Percentiles rank a stretch among this genome's conserved stretches.
Conservation (phyloP, 2,329 filamentous ascomycete genomes). For the Ascosphaera pollenicola region DNA sequence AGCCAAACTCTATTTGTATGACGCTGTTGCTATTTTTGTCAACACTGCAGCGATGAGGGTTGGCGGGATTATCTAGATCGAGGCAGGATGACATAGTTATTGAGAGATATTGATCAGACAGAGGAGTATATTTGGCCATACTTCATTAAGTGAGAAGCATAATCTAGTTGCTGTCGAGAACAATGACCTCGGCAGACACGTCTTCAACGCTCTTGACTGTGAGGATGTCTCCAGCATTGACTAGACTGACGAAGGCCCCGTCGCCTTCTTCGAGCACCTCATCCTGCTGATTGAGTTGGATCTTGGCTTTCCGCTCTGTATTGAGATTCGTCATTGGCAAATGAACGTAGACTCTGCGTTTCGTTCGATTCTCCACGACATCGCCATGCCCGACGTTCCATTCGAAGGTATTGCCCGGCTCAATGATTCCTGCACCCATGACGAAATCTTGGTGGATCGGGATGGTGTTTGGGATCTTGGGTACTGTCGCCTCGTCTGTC, state of each 20-base stretch:
- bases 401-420: constrained; percentile 39
- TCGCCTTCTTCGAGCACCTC: constrained; percentile 57
- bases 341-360: constrained; percentile 57
- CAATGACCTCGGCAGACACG: constrained; percentile 45
- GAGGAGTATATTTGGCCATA: neutral
- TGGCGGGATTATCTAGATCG: neutral
- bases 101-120: neutral
- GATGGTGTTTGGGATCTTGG: constrained; percentile 43
- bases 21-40: neutral
- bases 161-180: constrained; percentile 38
- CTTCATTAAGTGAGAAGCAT: neutral
- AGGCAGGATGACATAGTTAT: no score
- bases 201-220: constrained; percentile 45
- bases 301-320: constrained; percentile 42
- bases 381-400: constrained; percentile 44
- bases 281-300: constrained; percentile 43
- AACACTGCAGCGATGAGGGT: no score
- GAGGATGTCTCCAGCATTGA: constrained; percentile 42
- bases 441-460: constrained; percentile 67
- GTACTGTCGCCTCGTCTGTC: constrained; percentile 42
- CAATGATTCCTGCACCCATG: constrained; percentile 59
- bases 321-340: constrained; percentile 47
- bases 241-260: constrained; percentile 49
- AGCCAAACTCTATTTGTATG: neutral
- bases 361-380: constrained; percentile 18